phyloP scores from a whole-genome alignment of 495 filamentous ascomycete genomes.

The Parathielavia appendiculata region DNA sequence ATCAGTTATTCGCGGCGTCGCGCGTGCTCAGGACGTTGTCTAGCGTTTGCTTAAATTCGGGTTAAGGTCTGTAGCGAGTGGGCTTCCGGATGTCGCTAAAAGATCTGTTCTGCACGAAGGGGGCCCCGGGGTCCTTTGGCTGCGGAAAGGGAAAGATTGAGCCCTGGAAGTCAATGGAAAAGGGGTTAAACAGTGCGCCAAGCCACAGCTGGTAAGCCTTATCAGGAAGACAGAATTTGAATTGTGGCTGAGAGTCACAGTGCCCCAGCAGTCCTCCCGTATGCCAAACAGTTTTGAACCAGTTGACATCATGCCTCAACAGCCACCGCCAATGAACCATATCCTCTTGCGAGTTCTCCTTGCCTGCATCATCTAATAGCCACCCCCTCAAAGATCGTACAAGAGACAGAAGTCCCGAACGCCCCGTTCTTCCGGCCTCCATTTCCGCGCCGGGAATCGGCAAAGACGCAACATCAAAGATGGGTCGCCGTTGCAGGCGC shows the following conservation, averaged over 20 bases:
- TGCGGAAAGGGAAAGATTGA: not conserved
- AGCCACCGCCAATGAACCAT: not conserved
- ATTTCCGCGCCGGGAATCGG: too few species aligned
- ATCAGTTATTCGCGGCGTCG: not conserved
- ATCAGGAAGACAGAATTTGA: not conserved
- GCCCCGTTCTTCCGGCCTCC: too few species aligned
- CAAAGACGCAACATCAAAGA: too few species aligned
- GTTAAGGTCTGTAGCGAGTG: not conserved
- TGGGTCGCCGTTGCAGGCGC: constrained; percentile 1
- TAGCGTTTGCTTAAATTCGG: not conserved
- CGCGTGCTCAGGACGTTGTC: not conserved
- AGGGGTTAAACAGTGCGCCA: not conserved
- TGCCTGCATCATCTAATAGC: not conserved
- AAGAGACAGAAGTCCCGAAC: not conserved
- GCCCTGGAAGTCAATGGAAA: not conserved
- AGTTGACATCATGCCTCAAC: too few species aligned
- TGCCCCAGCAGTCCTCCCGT: too few species aligned
- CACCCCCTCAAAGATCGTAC: not conserved
- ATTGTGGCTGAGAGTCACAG: not conserved
- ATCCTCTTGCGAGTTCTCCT: not conserved
- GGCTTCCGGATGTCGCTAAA: too few species aligned
- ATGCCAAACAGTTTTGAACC: too few species aligned
- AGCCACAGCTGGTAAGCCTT: not conserved
- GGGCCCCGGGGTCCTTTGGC: too few species aligned
- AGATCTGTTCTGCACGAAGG: too few species aligned